Percentiles rank a stretch among this genome's conserved stretches.
These are phyloP conservation scores for Aureococcus anophagefferens DNA, from an alignment of 108 stramenopile species.

Conservation along the genomic window DNA sequence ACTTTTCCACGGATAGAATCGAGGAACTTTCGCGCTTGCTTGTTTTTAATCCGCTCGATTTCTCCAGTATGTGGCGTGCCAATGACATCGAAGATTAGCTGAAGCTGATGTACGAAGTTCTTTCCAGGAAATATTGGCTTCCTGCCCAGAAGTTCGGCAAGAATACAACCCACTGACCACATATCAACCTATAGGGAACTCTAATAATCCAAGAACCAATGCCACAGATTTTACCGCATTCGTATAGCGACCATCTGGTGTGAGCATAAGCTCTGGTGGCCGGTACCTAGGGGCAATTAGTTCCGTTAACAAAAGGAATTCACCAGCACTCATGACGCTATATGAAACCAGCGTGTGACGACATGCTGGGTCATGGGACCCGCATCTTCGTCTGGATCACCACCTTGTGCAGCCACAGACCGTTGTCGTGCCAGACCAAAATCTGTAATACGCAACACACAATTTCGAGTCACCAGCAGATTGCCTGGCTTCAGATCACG, in stretches of 20 bases:
- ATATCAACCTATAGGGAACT: no score
- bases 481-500: constrained; percentile 64
- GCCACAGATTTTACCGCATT: no score
- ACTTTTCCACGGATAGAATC: constrained; percentile 2
- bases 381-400: constrained; percentile 4
- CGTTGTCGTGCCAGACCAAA: constrained; percentile 50
- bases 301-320: no score
- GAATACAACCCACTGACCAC: constrained; percentile 92
- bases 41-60: background rate
- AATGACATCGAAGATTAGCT: constrained; percentile 61
- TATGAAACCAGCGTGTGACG: constrained; percentile 60
- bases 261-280: constrained; percentile 7
- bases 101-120: constrained; percentile 77
- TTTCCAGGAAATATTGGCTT: constrained; percentile 86
- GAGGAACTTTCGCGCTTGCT: background rate
- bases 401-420: constrained; percentile 18
- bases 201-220: no score
- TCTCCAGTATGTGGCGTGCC: constrained; percentile 25
- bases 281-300: no score
- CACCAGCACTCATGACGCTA: no score
- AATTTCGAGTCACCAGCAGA: constrained; percentile 51
- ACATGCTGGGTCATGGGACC: constrained; percentile 59
- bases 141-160: constrained; percentile 83
- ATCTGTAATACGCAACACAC: constrained; percentile 54
- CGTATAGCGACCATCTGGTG: constrained; percentile 45